Percentiles rank a stretch among this genome's conserved stretches.
Conservation (phyloP, 2,329 filamentous ascomycete genomes). For the Phaeophleospora eucalypticola region DNA sequence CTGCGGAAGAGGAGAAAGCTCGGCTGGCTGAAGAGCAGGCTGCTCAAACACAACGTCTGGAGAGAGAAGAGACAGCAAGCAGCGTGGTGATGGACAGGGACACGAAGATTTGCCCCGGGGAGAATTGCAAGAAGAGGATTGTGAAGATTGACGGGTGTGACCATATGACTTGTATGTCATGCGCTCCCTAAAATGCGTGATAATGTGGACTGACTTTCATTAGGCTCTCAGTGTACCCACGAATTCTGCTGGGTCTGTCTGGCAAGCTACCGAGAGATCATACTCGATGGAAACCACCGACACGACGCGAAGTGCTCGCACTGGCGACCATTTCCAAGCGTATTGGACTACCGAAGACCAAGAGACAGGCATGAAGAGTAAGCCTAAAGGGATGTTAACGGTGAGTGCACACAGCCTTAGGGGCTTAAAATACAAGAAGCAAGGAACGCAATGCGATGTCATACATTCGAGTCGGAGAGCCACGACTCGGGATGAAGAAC, state of each 20-base stretch:
- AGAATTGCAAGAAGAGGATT: neutral
- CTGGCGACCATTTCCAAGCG: neutral
- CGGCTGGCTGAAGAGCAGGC: neutral
- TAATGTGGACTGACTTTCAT: conserved; percentile 1
- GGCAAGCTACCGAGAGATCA: conserved; percentile 8
- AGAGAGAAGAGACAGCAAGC: conserved; percentile 8
- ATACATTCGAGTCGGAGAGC: no score
- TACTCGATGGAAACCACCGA: neutral
- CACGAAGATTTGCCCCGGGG: conserved; percentile 22
- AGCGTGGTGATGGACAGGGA: conserved; percentile 7
- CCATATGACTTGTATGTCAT: neutral
- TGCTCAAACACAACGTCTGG: no score
- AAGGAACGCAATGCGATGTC: no score
- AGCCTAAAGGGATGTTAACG: no score
- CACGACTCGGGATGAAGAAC: no score
- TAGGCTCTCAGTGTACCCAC: conserved; percentile 11
- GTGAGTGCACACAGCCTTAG: no score
- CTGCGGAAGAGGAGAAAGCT: conserved; percentile 6
- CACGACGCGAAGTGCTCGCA: neutral
- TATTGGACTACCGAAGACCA: no score
- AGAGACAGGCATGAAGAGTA: no score
- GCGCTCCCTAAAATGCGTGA: no score
- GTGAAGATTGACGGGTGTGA: neutral
- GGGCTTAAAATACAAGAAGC: no score
- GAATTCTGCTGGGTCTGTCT: conserved; percentile 26